Evolutionary conservation across 495 filamentous ascomycete genomes (phyloP), one percentile per base, ranked within the genome.

Genomic region (Elaphomyces granulatus): DNA sequence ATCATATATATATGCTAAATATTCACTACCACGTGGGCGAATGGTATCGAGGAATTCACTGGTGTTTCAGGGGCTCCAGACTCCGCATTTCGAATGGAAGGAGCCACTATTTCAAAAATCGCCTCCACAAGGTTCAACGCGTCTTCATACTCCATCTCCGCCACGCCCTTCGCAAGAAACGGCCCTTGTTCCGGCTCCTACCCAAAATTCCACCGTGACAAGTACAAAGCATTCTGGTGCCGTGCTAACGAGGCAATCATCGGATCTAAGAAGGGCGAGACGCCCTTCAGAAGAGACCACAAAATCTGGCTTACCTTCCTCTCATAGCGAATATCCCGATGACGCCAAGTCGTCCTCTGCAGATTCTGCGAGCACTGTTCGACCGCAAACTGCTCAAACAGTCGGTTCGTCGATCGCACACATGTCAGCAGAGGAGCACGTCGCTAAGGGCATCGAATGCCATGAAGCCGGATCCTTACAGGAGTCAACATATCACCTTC

Each of bases 401-500:
- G 45, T 57, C 30, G 44, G 57, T 28, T 48, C 57, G 2, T 43
- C 59, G 2, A 59, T 74, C 26, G 56, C 67, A 3, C 68, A 78
- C 3, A 58, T 88, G 41, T 72, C 80, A 0, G 71, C 83, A 1
- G 90, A 96, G 38, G 80, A 94, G 41, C 90, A 98, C 52, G 72
- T 95, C 8, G 68, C 75, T 19, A 84, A 83, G 58, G 90, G 83
- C 6, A 86, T 98, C 43, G 81, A 83, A 44, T 72, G 79, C 32
- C 92, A 98, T 49, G 83, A 93, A 53, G 74, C 74, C 12, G 90
- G 90, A 17, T 77, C 78, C 0, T 64, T 94, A 18, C 81, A 81
- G 34, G 86, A 96, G 53, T 94, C 87, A 0, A 94, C 92, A 2
- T 98, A 94, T 56, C 90, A 98, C 54, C 68, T 98, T 19, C 81